Conservation (phyloP, 1,284 basidiomycete genomes). For the Leccinum fallax region DNA sequence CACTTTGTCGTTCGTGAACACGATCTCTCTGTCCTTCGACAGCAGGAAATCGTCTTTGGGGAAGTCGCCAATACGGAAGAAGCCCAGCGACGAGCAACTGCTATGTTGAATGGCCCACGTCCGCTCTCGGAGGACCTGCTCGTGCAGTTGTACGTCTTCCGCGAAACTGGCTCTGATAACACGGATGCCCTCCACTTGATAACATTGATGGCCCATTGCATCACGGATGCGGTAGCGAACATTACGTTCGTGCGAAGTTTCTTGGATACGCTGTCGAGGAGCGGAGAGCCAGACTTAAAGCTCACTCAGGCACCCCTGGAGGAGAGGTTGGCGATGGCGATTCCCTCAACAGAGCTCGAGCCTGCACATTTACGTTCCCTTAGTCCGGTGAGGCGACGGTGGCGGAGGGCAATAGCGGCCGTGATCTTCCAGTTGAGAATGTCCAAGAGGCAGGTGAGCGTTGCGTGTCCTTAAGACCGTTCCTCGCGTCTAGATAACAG, state of each 20-base stretch:
- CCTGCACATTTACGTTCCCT: conserved; percentile 33
- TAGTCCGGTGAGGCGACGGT: conserved; percentile 43
- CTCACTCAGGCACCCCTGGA: conserved; percentile 30
- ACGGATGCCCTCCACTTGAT: conserved; percentile 23
- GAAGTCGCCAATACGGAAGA: conserved; percentile 15
- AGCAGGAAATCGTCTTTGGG: conserved; percentile 9
- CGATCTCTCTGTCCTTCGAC: conserved; percentile 17
- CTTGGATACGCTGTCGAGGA: conserved; percentile 33
- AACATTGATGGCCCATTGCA: conserved; percentile 1
- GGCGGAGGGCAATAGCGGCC: conserved; percentile 48
- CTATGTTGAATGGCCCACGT: conserved; percentile 16
- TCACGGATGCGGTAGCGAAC: not conserved
- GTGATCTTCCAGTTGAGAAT: conserved; percentile 40
- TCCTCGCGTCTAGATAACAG: not conserved
- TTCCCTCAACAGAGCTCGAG: conserved; percentile 41
- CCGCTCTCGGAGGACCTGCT: conserved; percentile 27
- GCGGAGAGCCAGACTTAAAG: conserved; percentile 13
- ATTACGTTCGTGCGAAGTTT: conserved; percentile 2
- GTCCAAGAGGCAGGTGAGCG: conserved; percentile 38
- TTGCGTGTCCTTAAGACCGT: not conserved
- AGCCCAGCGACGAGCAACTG: not conserved
- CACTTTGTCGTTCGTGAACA: conserved; percentile 26
- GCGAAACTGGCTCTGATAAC: conserved; percentile 2
- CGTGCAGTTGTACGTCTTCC: conserved; percentile 18
- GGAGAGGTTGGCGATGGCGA: conserved; percentile 44